Evolutionary conservation across 2,329 filamentous ascomycete genomes (phyloP).

Genomic region (Graphiopsis chlorocephala): DNA sequence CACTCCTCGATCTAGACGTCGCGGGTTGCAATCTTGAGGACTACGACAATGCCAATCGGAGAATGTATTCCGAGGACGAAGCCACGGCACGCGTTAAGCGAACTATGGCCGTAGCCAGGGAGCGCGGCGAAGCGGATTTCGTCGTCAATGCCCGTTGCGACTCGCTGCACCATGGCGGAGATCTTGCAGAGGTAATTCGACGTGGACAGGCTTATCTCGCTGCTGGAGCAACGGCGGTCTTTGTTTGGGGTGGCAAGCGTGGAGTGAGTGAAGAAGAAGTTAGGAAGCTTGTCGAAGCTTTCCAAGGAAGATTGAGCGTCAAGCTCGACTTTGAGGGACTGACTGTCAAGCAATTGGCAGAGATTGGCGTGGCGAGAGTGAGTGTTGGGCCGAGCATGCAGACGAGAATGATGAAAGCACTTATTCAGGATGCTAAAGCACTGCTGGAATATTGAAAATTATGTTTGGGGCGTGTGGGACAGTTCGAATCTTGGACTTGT

Average conservation of each 20-base stretch:
- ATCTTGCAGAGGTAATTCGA: conserved; percentile 49
- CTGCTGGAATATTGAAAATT: neutral
- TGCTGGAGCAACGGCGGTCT: conserved; percentile 58
- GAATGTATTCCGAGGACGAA: conserved; percentile 42
- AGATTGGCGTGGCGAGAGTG: conserved; percentile 56
- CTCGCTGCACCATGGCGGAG: conserved; percentile 44
- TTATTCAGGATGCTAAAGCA: conserved; percentile 1
- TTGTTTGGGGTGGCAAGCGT: conserved; percentile 57
- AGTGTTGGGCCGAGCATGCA: conserved; percentile 49
- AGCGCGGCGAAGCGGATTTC: conserved; percentile 54
- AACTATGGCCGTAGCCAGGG: conserved; percentile 44
- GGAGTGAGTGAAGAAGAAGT: conserved; percentile 48
- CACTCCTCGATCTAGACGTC: conserved; percentile 52
- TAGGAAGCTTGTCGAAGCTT: conserved; percentile 45
- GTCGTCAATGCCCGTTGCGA: conserved; percentile 60
- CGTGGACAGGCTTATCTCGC: conserved; percentile 57
- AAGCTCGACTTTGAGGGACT: conserved; percentile 43
- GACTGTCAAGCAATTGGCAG: conserved; percentile 27
- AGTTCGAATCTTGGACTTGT: neutral
- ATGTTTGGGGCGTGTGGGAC: neutral
- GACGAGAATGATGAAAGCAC: conserved; percentile 4
- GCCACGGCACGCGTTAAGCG: conserved; percentile 49
- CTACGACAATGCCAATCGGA: conserved; percentile 37
- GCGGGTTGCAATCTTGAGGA: conserved; percentile 62
- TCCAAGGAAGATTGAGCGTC: conserved; percentile 52